These are phyloP conservation scores for Aeschynomene evenia DNA, from an alignment of 306 rosid genomes.

Conservation along the genomic window DNA sequence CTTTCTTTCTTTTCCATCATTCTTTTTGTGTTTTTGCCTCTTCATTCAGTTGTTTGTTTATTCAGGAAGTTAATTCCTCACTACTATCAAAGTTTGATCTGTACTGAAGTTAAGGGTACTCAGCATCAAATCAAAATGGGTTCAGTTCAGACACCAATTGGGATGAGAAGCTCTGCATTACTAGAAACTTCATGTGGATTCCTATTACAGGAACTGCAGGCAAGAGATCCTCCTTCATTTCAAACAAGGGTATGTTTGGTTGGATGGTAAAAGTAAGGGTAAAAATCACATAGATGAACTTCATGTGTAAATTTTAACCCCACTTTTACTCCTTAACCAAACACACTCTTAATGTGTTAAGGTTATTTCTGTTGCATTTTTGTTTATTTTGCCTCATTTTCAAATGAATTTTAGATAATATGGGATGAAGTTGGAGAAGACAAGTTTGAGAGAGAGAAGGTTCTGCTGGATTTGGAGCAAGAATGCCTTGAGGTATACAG, in stretches of 20 bases:
- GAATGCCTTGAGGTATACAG: slow-evolving; percentile 84
- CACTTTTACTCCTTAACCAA: no score
- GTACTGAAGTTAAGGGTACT: slow-evolving; percentile 15
- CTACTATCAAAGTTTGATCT: slow-evolving; percentile 33
- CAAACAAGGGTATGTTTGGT: no score
- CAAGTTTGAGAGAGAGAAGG: slow-evolving; percentile 78
- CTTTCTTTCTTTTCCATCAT: slow-evolving; percentile 47
- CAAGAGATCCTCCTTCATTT: slow-evolving; percentile 36
- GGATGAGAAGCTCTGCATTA: slow-evolving; percentile 67
- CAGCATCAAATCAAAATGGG: slow-evolving; percentile 53
- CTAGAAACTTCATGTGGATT: slow-evolving; percentile 90
- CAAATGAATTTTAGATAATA: slow-evolving; percentile 64
- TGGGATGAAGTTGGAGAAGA: slow-evolving; percentile 99
- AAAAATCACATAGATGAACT: no score
- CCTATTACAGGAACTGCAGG: slow-evolving; percentile 92
- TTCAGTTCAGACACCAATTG: slow-evolving; percentile 70
- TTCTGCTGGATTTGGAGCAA: slow-evolving; percentile 84
- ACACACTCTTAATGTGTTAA: background rate
- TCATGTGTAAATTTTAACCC: no score
- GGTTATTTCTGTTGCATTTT: slow-evolving; percentile 18
- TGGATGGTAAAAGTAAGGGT: no score
- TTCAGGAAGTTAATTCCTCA: slow-evolving; percentile 34
- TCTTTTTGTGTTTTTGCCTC: slow-evolving; percentile 27
- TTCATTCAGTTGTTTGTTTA: slow-evolving; percentile 37
- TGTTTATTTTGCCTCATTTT: background rate